Conservation (phyloP, 371 early-diverging fungal species). For the Mortierella sp. region DNA sequence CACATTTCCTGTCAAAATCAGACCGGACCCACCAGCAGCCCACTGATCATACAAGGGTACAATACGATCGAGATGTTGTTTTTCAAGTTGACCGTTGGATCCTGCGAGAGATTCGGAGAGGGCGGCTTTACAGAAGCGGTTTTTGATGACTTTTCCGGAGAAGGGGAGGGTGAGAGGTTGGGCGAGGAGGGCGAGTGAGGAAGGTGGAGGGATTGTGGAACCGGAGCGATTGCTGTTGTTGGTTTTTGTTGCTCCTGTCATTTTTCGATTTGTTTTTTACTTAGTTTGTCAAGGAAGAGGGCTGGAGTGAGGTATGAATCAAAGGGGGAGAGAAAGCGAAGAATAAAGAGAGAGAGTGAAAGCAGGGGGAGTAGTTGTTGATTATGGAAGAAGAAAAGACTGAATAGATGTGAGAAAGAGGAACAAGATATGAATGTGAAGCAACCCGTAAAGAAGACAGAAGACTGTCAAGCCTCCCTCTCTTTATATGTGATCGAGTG, state of each 20-base stretch:
- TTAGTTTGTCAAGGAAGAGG: background rate
- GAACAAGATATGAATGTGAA: background rate
- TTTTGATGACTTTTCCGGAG: conserved; percentile 33
- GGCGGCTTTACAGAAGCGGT: conserved; percentile 34
- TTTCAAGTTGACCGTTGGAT: conserved; percentile 19
- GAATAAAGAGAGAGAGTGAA: background rate
- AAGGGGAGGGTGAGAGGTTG: conserved; percentile 32
- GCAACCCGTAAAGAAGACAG: no score
- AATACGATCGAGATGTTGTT: conserved; percentile 7
- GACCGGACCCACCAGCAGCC: conserved; percentile 29
- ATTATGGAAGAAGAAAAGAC: background rate
- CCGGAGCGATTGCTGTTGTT: background rate
- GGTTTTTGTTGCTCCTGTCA: background rate
- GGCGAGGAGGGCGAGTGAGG: conserved; percentile 12
- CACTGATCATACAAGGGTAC: conserved; percentile 21
- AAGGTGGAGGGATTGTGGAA: background rate
- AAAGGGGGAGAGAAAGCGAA: background rate
- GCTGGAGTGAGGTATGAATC: background rate
- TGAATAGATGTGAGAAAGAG: no score
- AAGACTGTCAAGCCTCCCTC: no score
- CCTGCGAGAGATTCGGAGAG: conserved; percentile 21
- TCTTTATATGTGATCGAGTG: background rate
- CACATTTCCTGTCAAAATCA: conserved; percentile 33
- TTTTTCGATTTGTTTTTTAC: background rate
- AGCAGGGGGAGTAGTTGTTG: background rate